A percentile compares a stretch with the other conserved stretches of the same genome.
phyloP scores from a whole-genome alignment of 257 asterid species.

The Henckelia pumila region DNA sequence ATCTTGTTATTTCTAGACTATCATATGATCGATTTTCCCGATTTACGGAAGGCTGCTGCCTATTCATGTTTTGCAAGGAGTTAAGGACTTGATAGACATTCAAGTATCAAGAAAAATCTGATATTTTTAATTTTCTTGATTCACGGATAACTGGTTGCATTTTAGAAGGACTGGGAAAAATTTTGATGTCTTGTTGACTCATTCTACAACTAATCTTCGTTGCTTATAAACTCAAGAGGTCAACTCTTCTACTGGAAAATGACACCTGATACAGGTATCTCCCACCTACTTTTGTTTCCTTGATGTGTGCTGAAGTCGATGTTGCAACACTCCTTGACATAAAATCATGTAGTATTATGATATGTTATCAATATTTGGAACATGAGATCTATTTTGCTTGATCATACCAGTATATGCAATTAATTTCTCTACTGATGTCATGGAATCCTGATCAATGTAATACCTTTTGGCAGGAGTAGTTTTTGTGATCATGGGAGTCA shows the following conservation, averaged over 20 bases:
- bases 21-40: neutral
- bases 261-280: constrained; percentile 31
- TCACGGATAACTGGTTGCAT: neutral
- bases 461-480: constrained; percentile 49
- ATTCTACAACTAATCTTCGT: neutral
- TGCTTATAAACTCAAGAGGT: neutral
- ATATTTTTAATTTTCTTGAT: neutral
- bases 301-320: neutral
- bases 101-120: no score
- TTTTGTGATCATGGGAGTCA: constrained; percentile 79
- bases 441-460: constrained; percentile 13
- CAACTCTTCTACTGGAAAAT: constrained; percentile 17
- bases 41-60: constrained; percentile 13
- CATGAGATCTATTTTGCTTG: neutral
- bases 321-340: neutral
- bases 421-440: neutral
- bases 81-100: no score
- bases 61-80: neutral
- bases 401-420: neutral
- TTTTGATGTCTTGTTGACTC: constrained; percentile 2
- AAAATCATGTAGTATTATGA: neutral
- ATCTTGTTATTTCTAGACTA: neutral
- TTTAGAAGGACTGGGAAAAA: neutral
- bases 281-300: neutral
- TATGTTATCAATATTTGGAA: neutral